Evolutionary conservation across 306 rosid genomes (phyloP).

Genomic region (Castanea mollissima): DNA sequence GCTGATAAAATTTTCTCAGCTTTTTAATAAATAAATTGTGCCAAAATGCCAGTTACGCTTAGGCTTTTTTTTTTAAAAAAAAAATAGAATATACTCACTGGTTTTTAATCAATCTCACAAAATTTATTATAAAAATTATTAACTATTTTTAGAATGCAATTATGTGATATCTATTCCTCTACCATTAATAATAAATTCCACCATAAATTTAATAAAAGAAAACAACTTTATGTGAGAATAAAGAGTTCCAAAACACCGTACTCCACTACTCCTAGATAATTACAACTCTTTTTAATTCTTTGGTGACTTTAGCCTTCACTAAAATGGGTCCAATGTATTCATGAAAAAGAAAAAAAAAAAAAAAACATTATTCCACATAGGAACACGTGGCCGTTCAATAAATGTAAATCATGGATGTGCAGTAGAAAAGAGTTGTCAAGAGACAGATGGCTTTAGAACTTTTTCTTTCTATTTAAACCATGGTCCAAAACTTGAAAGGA

Average conservation of each 20-base stretch:
- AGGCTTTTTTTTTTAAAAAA: too few relatives aligned
- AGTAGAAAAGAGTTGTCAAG: slow-evolving; percentile 8
- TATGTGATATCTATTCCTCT: accelerated
- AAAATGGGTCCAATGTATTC: too few relatives aligned
- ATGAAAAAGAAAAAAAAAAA: background rate
- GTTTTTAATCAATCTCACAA: background rate
- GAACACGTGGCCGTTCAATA: background rate
- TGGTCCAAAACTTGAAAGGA: slow-evolving; percentile 11
- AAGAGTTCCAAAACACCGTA: too few relatives aligned
- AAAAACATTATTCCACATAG: background rate
- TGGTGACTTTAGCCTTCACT: background rate
- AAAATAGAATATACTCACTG: background rate
- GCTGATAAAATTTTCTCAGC: background rate
- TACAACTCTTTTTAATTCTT: background rate
- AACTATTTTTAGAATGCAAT: too few relatives aligned
- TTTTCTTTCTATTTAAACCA: slow-evolving; percentile 1
- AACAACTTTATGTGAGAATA: too few relatives aligned
- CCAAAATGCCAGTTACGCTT: background rate
- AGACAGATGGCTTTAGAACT: background rate
- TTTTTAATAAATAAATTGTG: background rate
- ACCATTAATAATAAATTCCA: too few relatives aligned
- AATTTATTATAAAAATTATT: background rate
- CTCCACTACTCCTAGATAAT: too few relatives aligned
- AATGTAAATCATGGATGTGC: background rate
- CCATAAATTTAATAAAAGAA: too few relatives aligned